Evolutionary conservation across 352 stramenopile genomes (phyloP).

Genomic region (Globisporangium camurandrum): DNA sequence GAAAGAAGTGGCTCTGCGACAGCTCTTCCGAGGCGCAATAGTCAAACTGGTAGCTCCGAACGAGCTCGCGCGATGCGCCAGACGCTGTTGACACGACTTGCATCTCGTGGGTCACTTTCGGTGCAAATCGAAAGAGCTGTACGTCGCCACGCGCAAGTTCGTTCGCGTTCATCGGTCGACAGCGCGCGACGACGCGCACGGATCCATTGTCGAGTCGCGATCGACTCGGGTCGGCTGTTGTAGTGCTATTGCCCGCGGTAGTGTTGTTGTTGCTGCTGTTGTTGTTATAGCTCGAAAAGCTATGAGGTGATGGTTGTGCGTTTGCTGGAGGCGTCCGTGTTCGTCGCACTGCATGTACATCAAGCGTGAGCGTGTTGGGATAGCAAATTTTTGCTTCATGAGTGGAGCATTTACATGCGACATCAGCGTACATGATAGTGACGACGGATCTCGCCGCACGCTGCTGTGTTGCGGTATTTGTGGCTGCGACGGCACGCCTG

Average conservation of each 20-base stretch:
- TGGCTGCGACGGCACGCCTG: background rate
- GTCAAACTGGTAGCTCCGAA: conserved; percentile 75
- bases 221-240: conserved; percentile 1
- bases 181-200: conserved; percentile 58
- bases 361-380: background rate
- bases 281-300: background rate
- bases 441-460: conserved; percentile 7
- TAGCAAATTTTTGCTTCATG: background rate
- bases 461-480: background rate
- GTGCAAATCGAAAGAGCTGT: conserved; percentile 43
- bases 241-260: background rate
- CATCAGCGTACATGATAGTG: background rate
- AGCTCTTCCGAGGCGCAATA: conserved; percentile 57
- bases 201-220: conserved; percentile 12
- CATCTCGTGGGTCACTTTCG: conserved; percentile 38
- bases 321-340: conserved; percentile 5
- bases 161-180: conserved; percentile 45
- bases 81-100: conserved; percentile 40
- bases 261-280: conserved; percentile 1
- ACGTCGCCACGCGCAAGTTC: conserved; percentile 42
- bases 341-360: conserved; percentile 1
- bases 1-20: conserved; percentile 59
- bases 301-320: background rate
- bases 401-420: background rate
- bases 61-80: conserved; percentile 39